Base-by-base conservation (phyloP, 306 rosid species). In the Fragaria iinumae region DNA sequence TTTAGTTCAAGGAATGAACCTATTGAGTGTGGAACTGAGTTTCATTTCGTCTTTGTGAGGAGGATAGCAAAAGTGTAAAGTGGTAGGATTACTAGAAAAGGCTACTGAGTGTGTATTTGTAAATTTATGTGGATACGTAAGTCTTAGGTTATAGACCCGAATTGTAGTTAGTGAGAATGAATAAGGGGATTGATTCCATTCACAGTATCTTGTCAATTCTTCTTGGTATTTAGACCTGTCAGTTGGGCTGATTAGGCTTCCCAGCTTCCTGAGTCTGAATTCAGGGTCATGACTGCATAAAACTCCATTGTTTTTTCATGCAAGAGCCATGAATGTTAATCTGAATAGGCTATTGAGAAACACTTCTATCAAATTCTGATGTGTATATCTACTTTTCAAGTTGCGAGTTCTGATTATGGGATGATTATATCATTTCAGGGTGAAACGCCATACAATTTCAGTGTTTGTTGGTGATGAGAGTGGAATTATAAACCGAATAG, bases 401-500 rank as follows among this genome's bases (percentile, higher is more conserved):
- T 73, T 12, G 65, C 34, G 29, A 18, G 36, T 16, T 76, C 18
- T 73, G n/a, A 13, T 70, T 55, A 39, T 47, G 3, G 75, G 23
- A 55, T n/a, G 3, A 5, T 80, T 43, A 14, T 55, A 73, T 79
- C 69, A 13, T 80, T 79, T 71, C 86, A 88, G 91, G 77, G 85
- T 85, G 79, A 83, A 79, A 62, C 83, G 89, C 17, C 91, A 86
- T 67, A 81, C 91, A 3, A 88, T 88, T 67, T 88, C 91, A 9
- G 89, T 88, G 82, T 88, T 83, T 82, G 91, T 88, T 71, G 91
- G 91, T 67, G 91, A 88, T 77, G 91, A 88, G 79, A 88, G 91
- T 77, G 91, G 91, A 75, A 88, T 88, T 47, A 88, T 88, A 83
- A 88, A 88, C 57, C 88, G 91, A 72, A 88, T 88, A 76, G 91